These are phyloP conservation scores for Pneumocystis canis DNA, from an alignment of 1,139 yeast genomes.

Conservation along the genomic window DNA sequence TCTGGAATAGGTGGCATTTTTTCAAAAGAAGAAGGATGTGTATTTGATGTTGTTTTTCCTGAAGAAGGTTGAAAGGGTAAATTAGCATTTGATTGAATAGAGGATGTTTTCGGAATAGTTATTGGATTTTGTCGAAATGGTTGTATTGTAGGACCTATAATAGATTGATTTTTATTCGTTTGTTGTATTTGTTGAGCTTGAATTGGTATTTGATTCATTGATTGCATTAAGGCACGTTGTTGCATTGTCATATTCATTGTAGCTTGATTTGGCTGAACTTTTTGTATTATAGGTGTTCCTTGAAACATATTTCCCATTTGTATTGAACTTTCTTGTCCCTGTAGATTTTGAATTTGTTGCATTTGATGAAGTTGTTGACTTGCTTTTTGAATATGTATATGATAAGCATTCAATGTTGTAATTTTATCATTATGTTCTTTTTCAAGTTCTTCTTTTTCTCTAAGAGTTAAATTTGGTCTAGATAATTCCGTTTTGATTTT, in stretches of 20 bases:
- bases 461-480: background rate
- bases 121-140: constrained; percentile 19
- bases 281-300: background rate
- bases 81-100: constrained; percentile 16
- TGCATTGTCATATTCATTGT: background rate
- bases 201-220: background rate
- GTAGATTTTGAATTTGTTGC: background rate
- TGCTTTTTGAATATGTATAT: background rate
- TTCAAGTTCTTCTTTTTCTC: background rate
- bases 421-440: background rate
- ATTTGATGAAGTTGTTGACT: background rate
- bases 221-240: background rate
- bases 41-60: constrained; percentile 28
- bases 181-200: constrained; percentile 11
- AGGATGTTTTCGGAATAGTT: background rate
- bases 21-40: background rate
- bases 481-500: background rate
- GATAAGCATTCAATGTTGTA: background rate
- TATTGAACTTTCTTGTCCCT: background rate
- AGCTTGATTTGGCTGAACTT: background rate
- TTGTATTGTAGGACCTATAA: constrained; percentile 23
- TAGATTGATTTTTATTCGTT: constrained; percentile 17
- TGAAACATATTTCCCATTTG: background rate
- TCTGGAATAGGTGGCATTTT: constrained; percentile 59
- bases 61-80: constrained; percentile 34